Evolutionary conservation across 768 basidiomycete genomes (phyloP), one percentile per base, ranked within the genome.

Genomic region (Auricularia cornea): DNA sequence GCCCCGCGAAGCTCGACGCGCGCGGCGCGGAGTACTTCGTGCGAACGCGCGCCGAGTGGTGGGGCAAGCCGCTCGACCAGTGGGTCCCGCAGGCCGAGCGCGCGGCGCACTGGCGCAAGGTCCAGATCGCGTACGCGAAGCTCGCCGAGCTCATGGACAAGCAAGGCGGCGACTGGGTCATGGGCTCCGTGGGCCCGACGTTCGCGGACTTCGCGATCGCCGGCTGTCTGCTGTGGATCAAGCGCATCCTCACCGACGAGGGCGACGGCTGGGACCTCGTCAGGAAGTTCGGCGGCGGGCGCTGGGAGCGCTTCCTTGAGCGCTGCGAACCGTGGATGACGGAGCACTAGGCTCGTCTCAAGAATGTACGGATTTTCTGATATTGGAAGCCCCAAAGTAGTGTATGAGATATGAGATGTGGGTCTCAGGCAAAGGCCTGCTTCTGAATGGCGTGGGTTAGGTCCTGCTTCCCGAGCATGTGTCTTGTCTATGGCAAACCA

Each of bases 161-260:
- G 40, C 66, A 69, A 38, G 28, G 48, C 1, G 72, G 71, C 8
- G 26, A 20, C 29, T 80, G 73, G 62, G 63, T 82, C 23, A 70
- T 78, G 64, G 81, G 80, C 1, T 68, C 74, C 6, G 66, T 64
- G 14, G 66, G 48, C 8, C 48, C 74, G 10, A 73, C 71, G 1
- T 83, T 76, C 69, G 76, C 75, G 0, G 81, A 84, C 67, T 70
- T 82, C 31, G 71, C 73, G 2, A 64, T 81, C 28, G 79, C 69
- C 2, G 64, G 66, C 3, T 68, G 69, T 48, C 60, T 79, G 10
- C 29, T 68, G 0, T 79, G 72, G 71, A 61, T 73, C 10, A 78
- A 71, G 66, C 66, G 66, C 14, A 38, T 76, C 2, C 71, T 71
- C 57, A 77, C 77, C 8, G 71, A 72, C 61, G 74, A 80, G 14